Conservation (phyloP, 768 basidiomycete species). For the Hygrophorus pudorinus region DNA sequence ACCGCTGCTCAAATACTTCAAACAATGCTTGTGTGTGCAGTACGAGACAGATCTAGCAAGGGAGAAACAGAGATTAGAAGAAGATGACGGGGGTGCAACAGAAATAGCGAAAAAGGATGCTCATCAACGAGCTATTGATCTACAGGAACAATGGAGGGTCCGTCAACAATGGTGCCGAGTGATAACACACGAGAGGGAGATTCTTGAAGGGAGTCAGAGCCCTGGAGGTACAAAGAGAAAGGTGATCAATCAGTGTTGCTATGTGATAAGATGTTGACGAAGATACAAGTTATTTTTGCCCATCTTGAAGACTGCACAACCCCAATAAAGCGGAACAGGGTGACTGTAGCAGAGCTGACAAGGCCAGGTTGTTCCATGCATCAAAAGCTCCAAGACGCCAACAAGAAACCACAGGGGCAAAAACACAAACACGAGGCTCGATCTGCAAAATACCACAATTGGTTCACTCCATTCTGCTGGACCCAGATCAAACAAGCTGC, state of each 20-base stretch:
- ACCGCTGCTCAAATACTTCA: conserved; percentile 1
- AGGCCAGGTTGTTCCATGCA: conserved; percentile 4
- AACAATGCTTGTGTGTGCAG: not conserved
- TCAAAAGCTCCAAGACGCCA: conserved; percentile 1
- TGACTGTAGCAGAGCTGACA: conserved; percentile 7
- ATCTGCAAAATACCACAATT: conserved; percentile 6
- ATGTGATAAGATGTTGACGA: no score
- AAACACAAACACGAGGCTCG: conserved; percentile 2
- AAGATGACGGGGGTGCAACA: no score
- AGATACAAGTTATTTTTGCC: no score
- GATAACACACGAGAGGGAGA: not conserved
- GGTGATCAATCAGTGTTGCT: not conserved
- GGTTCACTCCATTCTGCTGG: conserved; percentile 7
- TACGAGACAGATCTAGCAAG: not conserved
- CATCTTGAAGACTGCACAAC: no score
- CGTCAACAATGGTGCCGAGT: not conserved
- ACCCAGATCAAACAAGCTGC: conserved; percentile 6
- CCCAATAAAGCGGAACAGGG: not conserved
- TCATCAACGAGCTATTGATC: not conserved
- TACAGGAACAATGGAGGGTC: not conserved
- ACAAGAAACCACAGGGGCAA: conserved; percentile 6
- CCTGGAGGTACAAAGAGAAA: not conserved
- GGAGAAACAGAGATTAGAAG: no score
- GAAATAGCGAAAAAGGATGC: not conserved
- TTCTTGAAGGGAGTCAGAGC: not conserved